Percentiles rank a stretch among this genome's conserved stretches.
phyloP scores from a whole-genome alignment of 2,329 filamentous ascomycete genomes.

The Cylindrodendrum hubeiense region DNA sequence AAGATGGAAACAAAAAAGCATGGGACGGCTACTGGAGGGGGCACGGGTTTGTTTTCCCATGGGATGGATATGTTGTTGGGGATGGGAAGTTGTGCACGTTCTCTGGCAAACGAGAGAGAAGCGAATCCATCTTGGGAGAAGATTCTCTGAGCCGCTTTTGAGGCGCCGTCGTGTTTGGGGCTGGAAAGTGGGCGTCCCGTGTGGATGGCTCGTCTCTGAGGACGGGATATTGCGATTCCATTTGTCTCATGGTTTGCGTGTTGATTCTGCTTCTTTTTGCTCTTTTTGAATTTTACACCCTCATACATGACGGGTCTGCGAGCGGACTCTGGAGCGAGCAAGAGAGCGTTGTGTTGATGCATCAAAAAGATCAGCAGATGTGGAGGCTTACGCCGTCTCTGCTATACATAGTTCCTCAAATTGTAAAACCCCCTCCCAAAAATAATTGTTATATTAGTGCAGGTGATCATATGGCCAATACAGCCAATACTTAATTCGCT shows the following conservation, averaged over 20 bases:
- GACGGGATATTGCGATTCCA: constrained; percentile 43
- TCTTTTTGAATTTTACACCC: constrained; percentile 48
- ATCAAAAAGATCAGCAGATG: constrained; percentile 43
- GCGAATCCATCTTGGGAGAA: constrained; percentile 23
- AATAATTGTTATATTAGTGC: background rate
- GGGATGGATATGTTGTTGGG: constrained; percentile 26
- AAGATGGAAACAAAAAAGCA: constrained; percentile 45
- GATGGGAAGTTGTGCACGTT: constrained; percentile 30
- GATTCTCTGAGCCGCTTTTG: constrained; percentile 21
- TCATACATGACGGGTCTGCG: constrained; percentile 49
- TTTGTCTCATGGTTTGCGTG: constrained; percentile 46
- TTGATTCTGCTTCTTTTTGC: constrained; percentile 42
- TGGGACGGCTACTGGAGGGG: constrained; percentile 36
- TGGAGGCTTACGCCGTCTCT: constrained; percentile 43
- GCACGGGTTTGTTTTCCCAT: constrained; percentile 39
- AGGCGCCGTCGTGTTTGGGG: constrained; percentile 23
- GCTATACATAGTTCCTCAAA: constrained; percentile 51
- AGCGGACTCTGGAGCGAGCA: constrained; percentile 47
- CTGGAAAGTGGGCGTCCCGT: constrained; percentile 27
- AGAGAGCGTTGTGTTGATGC: constrained; percentile 48
- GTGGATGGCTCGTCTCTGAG: constrained; percentile 38
- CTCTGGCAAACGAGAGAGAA: constrained; percentile 31
- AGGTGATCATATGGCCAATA: background rate
- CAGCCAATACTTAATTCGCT: background rate
- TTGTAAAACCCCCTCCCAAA: constrained; percentile 45